Conservation (phyloP, 768 basidiomycete genomes). For the Leccinum truebloodii region DNA sequence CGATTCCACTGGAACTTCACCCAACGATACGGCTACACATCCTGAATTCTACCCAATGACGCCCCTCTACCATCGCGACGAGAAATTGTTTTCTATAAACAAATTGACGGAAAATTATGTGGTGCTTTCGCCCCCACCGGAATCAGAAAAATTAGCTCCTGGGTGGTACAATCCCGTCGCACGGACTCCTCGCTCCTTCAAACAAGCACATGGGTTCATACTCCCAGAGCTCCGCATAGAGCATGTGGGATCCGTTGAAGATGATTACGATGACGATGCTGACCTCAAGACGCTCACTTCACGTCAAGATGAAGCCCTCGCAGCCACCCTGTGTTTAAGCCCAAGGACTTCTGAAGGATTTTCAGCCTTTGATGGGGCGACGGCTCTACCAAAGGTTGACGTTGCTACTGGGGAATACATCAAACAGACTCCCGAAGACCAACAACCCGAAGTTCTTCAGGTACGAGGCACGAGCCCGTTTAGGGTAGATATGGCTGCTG, state of each 20-base stretch:
- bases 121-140: slow-evolving; percentile 19
- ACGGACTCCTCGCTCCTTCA: slow-evolving; percentile 18
- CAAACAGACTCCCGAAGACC: slow-evolving; percentile 3
- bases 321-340: slow-evolving; percentile 46
- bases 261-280: slow-evolving; percentile 26
- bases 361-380: slow-evolving; percentile 2
- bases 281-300: slow-evolving; percentile 34
- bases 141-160: slow-evolving; percentile 36
- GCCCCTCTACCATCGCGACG: slow-evolving; percentile 24
- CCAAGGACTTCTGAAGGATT: slow-evolving; percentile 43
- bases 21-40: slow-evolving; percentile 8
- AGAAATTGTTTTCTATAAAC: slow-evolving; percentile 30
- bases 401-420: slow-evolving; percentile 8
- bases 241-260: slow-evolving; percentile 16
- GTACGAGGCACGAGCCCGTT: slow-evolving; percentile 50
- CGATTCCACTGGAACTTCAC: slow-evolving; percentile 21
- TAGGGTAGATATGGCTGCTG: slow-evolving; percentile 40
- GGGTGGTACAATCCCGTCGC: slow-evolving; percentile 32
- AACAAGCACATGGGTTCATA: slow-evolving; percentile 14
- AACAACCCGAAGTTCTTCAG: slow-evolving; percentile 31
- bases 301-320: slow-evolving; percentile 36
- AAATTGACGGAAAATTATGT: slow-evolving; percentile 23
- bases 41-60: slow-evolving; percentile 26
- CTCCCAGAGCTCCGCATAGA: slow-evolving; percentile 25
- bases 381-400: slow-evolving; percentile 4